Evolutionary conservation across 2,329 filamentous ascomycete species (phyloP).

Genomic region (Beauveria medogensis): DNA sequence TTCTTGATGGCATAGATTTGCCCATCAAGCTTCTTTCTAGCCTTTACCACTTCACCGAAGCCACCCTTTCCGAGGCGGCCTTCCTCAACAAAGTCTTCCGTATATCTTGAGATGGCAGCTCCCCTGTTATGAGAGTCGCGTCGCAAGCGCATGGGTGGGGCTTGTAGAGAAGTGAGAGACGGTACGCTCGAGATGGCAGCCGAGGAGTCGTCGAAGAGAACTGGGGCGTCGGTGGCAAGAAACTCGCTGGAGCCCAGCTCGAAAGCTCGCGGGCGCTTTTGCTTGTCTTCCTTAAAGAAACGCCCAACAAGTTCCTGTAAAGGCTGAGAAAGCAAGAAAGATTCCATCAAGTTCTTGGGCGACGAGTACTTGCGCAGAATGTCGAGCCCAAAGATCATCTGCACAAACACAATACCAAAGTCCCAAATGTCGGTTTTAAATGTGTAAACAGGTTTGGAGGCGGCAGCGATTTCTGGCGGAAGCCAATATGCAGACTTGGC

Average conservation of each 20-base stretch:
- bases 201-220: conserved; percentile 41
- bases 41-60: conserved; percentile 94
- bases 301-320: conserved; percentile 73
- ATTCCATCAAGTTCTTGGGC: conserved; percentile 64
- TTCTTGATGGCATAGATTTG: conserved; percentile 97
- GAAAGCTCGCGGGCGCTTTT: conserved; percentile 78
- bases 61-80: conserved; percentile 85
- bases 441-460: conserved; percentile 54
- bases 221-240: conserved; percentile 54
- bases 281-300: conserved; percentile 77
- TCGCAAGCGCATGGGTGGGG: conserved; percentile 42
- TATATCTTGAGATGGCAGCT: conserved; percentile 62
- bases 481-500: conserved; percentile 76
- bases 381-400: conserved; percentile 87
- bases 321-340: conserved; percentile 62
- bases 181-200: conserved; percentile 33
- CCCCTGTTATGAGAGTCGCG: conserved; percentile 53
- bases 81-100: conserved; percentile 83
- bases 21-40: conserved; percentile 86
- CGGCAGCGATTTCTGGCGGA: conserved; percentile 64
- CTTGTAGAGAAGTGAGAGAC: conserved; percentile 33
- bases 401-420: conserved; percentile 80
- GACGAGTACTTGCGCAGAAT: conserved; percentile 71
- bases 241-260: conserved; percentile 59
- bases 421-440: conserved; percentile 93